phyloP scores from a whole-genome alignment of 139 green algal genomes.

The Astrephomene gubernaculifera region DNA sequence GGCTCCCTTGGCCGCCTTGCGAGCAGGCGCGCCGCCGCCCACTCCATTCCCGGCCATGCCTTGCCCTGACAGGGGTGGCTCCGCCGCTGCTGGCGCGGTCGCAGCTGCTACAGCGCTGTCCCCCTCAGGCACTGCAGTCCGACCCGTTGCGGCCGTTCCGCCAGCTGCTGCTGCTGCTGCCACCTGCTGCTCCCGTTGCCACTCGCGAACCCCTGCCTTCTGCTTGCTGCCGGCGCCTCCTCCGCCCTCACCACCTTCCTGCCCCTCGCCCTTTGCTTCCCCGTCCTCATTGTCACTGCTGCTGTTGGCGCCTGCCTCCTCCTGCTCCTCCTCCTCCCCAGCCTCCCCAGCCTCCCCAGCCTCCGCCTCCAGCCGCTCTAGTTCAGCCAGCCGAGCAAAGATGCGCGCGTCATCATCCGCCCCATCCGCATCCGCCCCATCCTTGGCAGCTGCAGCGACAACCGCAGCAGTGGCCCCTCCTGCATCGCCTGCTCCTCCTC shows the following conservation, averaged over 20 bases:
- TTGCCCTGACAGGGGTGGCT: not conserved
- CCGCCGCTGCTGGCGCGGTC: not conserved
- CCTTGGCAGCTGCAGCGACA: no score
- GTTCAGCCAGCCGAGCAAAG: slow-evolving; percentile 51
- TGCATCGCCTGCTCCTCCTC: no score
- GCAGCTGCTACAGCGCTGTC: not conserved
- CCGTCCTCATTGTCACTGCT: not conserved
- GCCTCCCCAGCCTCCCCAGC: no score
- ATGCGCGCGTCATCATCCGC: slow-evolving; percentile 45
- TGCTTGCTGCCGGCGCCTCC: not conserved
- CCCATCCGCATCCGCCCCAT: no score
- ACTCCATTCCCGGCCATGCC: not conserved
- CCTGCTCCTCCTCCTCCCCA: not conserved
- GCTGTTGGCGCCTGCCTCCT: slow-evolving; percentile 12
- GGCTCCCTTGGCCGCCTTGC: not conserved
- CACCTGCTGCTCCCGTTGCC: no score
- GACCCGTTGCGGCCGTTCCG: no score
- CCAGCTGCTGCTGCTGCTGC: no score
- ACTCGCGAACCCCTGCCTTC: no score
- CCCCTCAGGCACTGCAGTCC: no score
- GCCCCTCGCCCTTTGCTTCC: not conserved
- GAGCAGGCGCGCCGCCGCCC: no score
- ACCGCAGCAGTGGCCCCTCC: no score
- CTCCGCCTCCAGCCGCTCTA: slow-evolving; percentile 47
- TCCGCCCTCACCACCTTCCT: not conserved